These are phyloP conservation scores for Syzygium oleosum DNA, from an alignment of 345 rosid species.

Conservation along the genomic window DNA sequence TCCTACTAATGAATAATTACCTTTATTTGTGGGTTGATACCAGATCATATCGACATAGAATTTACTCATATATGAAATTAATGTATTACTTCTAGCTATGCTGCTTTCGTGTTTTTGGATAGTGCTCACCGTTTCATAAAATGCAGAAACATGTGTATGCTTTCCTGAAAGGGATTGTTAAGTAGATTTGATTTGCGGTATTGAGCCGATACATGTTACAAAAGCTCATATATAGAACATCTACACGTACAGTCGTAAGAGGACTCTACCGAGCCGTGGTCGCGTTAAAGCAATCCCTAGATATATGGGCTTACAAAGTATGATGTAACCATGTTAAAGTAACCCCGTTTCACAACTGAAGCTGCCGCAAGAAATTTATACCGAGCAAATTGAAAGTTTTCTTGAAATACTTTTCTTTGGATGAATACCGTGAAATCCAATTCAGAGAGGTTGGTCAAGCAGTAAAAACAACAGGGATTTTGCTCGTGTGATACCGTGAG, in stretches of 20 bases:
- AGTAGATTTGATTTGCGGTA: neutral
- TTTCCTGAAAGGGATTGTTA: neutral
- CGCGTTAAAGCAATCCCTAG: neutral
- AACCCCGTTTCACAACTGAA: neutral
- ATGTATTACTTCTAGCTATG: neutral
- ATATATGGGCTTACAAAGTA: neutral
- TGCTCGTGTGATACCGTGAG: neutral
- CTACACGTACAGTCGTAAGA: fast-evolving
- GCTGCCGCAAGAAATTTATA: neutral
- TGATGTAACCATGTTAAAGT: fast-evolving
- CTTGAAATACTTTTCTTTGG: neutral
- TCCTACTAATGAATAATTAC: neutral
- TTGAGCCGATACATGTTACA: neutral
- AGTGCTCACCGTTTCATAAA: neutral
- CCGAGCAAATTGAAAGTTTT: neutral
- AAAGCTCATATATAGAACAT: neutral
- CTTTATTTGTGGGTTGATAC: neutral
- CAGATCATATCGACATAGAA: neutral
- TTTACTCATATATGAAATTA: neutral
- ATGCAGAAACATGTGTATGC: neutral
- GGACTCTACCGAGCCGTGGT: neutral
- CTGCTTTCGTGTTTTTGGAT: neutral
- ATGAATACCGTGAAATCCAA: neutral
- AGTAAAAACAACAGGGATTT: too few species aligned
- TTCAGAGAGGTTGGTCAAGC: neutral